Conservation (phyloP, 352 stramenopile genomes). For the Globisporangium paroecandrum region DNA sequence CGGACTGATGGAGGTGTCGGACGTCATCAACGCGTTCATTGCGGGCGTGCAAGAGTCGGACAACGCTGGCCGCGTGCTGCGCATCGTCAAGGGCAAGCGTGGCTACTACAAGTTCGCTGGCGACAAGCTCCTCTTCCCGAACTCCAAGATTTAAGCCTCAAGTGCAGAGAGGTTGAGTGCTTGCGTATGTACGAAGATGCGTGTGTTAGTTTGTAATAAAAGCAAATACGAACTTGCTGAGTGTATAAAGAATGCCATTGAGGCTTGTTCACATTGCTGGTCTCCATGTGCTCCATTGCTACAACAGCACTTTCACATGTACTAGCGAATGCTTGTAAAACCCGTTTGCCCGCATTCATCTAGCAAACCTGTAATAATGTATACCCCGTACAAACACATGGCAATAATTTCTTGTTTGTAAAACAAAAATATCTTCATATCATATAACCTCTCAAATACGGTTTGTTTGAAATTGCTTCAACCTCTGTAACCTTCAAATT, state of each 20-base stretch:
- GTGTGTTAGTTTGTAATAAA: background rate
- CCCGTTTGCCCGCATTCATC: no score
- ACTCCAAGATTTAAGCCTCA: constrained; percentile 41
- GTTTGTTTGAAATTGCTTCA: background rate
- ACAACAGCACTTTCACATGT: background rate
- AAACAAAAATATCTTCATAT: background rate
- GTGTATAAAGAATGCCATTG: background rate
- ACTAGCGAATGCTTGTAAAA: no score
- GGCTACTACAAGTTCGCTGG: constrained; percentile 60
- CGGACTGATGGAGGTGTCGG: constrained; percentile 33
- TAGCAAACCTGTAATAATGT: background rate
- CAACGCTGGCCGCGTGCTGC: constrained; percentile 57
- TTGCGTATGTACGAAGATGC: background rate
- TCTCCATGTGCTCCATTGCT: background rate
- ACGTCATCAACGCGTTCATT: constrained; percentile 56
- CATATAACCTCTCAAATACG: background rate
- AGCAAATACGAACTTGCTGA: background rate
- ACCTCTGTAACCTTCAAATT: background rate
- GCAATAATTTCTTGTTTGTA: background rate
- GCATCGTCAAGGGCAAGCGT: constrained; percentile 49
- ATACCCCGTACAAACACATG: background rate
- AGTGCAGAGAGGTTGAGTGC: background rate
- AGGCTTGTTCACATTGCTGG: background rate
- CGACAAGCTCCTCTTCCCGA: constrained; percentile 64
- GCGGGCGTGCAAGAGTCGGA: constrained; percentile 43